Base-by-base conservation (phyloP, 2,329 filamentous ascomycete species). In the Allantophomopsis lycopodina region DNA sequence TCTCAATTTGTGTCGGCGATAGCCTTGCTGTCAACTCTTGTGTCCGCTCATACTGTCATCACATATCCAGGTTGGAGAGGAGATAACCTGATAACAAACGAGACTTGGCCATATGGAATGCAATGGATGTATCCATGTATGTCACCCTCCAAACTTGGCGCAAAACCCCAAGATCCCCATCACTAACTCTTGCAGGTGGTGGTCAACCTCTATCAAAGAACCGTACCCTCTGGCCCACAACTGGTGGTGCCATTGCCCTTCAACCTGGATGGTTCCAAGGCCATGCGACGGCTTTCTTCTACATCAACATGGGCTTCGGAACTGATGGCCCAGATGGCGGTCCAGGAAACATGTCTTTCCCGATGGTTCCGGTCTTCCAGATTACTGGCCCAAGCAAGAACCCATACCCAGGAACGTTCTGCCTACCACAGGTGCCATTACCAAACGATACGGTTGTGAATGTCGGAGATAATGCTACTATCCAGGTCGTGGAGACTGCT, bases 201-300 rank as follows among this genome's bases (percentile, higher is more conserved):
- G 91, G 91, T 45, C 77, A 89, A 65, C 66, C 68, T 36, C 72
- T 75, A 31, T 83, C 84, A 0, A 69, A 62, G 35, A 96, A 98
- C 63, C 78, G 89, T 46, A 94, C 91, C 12, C 84, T 81, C 63
- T 96, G 91, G 91, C 88, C 91, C 13, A 71, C 86, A 37, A 74
- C 64, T 21, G 91, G 91, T 49, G 91, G 91, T 45, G 86, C 87
- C n/a, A 55, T 98, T 44, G 73, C 86, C 37, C 71, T 95, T 52
- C 89, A 96, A 56, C 91, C 91, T 0, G 91, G 89, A 53, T 96
- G 91, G 91, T 95, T 95, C 66, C 77, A 79, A 42, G 91, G 91
- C 47, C 91, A 96, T 59, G 60, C 73, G 30, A 79, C 76, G 5
- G 89, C 87, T 14, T 74, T 86, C 51, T 71, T 94, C 56, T 94